Conservation (phyloP, 495 filamentous ascomycete genomes). For the Collariella sp. region DNA sequence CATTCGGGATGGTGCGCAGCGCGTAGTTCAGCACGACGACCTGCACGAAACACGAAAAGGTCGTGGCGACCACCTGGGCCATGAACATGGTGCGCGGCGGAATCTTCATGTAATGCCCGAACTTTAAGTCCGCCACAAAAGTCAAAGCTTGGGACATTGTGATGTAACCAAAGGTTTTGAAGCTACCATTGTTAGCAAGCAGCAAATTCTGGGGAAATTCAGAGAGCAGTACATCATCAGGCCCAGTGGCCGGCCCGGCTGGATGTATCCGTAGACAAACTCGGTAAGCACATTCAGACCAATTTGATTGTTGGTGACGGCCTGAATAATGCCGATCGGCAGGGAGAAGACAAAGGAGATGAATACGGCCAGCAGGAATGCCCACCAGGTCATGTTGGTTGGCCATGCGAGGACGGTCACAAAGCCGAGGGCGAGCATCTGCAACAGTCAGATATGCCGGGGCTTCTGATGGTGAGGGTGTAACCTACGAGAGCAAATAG, state of each 20-base stretch:
- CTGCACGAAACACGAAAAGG: slow-evolving; percentile 59
- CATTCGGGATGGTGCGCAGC: slow-evolving; percentile 49
- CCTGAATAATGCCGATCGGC: slow-evolving; percentile 53
- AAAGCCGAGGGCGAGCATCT: slow-evolving; percentile 55
- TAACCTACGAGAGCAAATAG: slow-evolving; percentile 38
- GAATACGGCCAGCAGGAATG: slow-evolving; percentile 54
- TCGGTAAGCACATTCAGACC: slow-evolving; percentile 63
- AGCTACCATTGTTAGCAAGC: slow-evolving; percentile 27
- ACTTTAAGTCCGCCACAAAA: slow-evolving; percentile 48
- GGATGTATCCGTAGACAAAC: slow-evolving; percentile 64
- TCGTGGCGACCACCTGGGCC: slow-evolving; percentile 58
- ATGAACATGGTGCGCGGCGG: slow-evolving; percentile 57
- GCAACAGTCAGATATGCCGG: slow-evolving; percentile 14
- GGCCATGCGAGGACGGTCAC: slow-evolving; percentile 56
- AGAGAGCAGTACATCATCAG: slow-evolving; percentile 47
- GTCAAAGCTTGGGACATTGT: slow-evolving; percentile 52
- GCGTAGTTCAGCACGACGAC: slow-evolving; percentile 57
- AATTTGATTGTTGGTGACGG: slow-evolving; percentile 59
- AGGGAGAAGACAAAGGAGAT: slow-evolving; percentile 48
- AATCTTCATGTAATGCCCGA: slow-evolving; percentile 69
- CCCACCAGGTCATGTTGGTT: slow-evolving; percentile 60
- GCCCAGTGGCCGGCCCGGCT: slow-evolving; percentile 55
- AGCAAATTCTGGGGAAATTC: not conserved
- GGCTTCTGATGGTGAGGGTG: not conserved
- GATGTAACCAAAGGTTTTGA: slow-evolving; percentile 69